These are phyloP conservation scores for Trichoderma sp. DNA, from an alignment of 2,329 filamentous ascomycete genomes.

Conservation along the genomic window DNA sequence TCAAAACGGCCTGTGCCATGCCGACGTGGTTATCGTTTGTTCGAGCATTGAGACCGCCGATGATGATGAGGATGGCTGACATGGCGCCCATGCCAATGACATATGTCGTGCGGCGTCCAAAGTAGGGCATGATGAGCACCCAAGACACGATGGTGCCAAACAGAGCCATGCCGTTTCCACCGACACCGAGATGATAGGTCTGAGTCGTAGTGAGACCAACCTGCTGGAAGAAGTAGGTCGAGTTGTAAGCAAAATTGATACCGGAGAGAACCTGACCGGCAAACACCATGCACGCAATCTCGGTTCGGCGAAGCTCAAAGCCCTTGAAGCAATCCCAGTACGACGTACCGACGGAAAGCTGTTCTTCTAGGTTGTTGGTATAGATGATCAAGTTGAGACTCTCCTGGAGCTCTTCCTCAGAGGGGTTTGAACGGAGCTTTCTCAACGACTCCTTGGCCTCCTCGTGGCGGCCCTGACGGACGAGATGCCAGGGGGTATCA, in stretches of 20 bases:
- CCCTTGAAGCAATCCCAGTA: slow-evolving; percentile 46
- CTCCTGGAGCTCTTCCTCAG: slow-evolving; percentile 14
- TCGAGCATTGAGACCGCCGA: slow-evolving; percentile 42
- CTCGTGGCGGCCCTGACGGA: slow-evolving; percentile 34
- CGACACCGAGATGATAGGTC: slow-evolving; percentile 38
- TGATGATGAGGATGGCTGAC: slow-evolving; percentile 36
- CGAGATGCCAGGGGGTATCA: slow-evolving; percentile 44
- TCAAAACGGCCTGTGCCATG: slow-evolving; percentile 37
- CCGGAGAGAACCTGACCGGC: slow-evolving; percentile 16
- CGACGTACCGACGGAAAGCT: slow-evolving; percentile 35
- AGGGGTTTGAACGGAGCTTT: slow-evolving; percentile 28
- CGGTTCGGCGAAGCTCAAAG: slow-evolving; percentile 47
- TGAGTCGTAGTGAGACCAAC: slow-evolving; percentile 32
- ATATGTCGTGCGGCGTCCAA: slow-evolving; percentile 46
- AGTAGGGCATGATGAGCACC: slow-evolving; percentile 38
- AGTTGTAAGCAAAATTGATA: slow-evolving; percentile 35
- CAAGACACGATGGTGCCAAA: slow-evolving; percentile 45
- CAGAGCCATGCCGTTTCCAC: slow-evolving; percentile 38
- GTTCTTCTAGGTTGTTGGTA: slow-evolving; percentile 40
- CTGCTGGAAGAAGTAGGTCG: slow-evolving; percentile 39
- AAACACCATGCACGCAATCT: slow-evolving; percentile 40
- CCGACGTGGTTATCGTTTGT: slow-evolving; percentile 26
- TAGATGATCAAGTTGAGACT: slow-evolving; percentile 40
- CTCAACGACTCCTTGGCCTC: slow-evolving; percentile 35
- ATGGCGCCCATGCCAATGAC: slow-evolving; percentile 43